These are phyloP conservation scores for Aspergillus sp. DNA, from an alignment of 2,329 filamentous ascomycete genomes.

Conservation along the genomic window DNA sequence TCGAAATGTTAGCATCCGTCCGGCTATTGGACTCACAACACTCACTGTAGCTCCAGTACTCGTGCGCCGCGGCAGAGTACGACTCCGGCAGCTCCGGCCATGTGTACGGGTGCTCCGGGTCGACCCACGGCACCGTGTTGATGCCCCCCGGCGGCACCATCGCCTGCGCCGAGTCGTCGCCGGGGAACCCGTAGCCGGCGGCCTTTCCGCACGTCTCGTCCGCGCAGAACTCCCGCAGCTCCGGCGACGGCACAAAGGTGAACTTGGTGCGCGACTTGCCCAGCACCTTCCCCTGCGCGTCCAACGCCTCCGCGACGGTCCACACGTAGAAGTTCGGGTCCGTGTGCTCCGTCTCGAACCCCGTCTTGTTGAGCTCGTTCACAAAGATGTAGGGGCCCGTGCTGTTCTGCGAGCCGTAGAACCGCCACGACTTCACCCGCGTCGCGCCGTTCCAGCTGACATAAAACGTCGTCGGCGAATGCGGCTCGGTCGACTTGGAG, in stretches of 20 bases:
- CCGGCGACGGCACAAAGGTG: constrained; percentile 29
- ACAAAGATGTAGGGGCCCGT: constrained; percentile 24
- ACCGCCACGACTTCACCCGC: constrained; percentile 25
- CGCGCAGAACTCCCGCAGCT: constrained; percentile 23
- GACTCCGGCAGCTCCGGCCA: constrained; percentile 8
- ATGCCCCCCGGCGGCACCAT: constrained; percentile 21
- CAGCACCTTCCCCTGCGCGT: constrained; percentile 21
- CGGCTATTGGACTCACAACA: constrained; percentile 1
- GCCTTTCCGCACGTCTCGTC: constrained; percentile 22
- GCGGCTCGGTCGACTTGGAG: constrained; percentile 17
- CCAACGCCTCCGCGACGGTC: constrained; percentile 29
- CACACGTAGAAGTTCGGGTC: constrained; percentile 20
- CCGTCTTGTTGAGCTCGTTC: constrained; percentile 20
- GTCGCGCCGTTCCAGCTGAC: constrained; percentile 36
- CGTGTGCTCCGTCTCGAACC: constrained; percentile 31
- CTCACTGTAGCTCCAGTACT: neutral
- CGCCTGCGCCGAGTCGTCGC: constrained; percentile 16
- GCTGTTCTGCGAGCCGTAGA: constrained; percentile 24
- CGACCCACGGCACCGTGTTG: constrained; percentile 25
- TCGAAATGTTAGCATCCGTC: neutral
- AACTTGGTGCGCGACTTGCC: constrained; percentile 24
- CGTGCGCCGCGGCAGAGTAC: constrained; percentile 2
- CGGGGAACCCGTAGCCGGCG: constrained; percentile 19
- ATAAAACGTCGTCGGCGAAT: constrained; percentile 24
- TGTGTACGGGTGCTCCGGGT: constrained; percentile 16